Evolutionary conservation across 2,329 filamentous ascomycete species (phyloP).

Genomic region (Nothomitra cinnamomea): DNA sequence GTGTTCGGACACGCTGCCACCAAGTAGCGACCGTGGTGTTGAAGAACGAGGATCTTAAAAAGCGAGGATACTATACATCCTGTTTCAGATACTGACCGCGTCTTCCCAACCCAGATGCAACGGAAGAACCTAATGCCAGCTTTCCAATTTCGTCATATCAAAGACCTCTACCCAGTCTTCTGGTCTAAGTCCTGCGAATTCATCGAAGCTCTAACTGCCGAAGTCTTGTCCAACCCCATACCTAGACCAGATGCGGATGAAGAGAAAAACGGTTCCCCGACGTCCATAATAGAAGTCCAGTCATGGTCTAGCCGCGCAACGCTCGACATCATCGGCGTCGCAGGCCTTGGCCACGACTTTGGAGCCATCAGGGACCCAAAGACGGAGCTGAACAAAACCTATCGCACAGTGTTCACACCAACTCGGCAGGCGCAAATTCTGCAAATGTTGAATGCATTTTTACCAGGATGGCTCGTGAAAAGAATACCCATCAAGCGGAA

Average conservation of each 20-base stretch:
- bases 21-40: background rate
- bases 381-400: slow-evolving; percentile 40
- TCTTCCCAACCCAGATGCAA: slow-evolving; percentile 27
- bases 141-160: slow-evolving; percentile 74
- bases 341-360: slow-evolving; percentile 57
- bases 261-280: slow-evolving; percentile 17
- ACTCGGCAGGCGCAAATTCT: slow-evolving; percentile 35
- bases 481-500: slow-evolving; percentile 56
- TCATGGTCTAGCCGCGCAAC: slow-evolving; percentile 51
- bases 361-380: slow-evolving; percentile 43
- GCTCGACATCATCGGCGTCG: slow-evolving; percentile 58
- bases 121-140: slow-evolving; percentile 66
- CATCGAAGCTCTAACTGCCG: slow-evolving; percentile 40
- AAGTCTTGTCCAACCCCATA: slow-evolving; percentile 25
- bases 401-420: slow-evolving; percentile 37
- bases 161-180: slow-evolving; percentile 69
- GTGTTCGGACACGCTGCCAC: too few relatives aligned
- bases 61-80: background rate
- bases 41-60: background rate
- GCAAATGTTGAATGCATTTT: slow-evolving; percentile 39
- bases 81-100: background rate
- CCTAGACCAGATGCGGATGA: slow-evolving; percentile 12
- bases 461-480: slow-evolving; percentile 44
- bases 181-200: slow-evolving; percentile 61
- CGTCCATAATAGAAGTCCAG: slow-evolving; percentile 33